Conservation (phyloP, 352 stramenopile genomes). For the Globisporangium irregulare region DNA sequence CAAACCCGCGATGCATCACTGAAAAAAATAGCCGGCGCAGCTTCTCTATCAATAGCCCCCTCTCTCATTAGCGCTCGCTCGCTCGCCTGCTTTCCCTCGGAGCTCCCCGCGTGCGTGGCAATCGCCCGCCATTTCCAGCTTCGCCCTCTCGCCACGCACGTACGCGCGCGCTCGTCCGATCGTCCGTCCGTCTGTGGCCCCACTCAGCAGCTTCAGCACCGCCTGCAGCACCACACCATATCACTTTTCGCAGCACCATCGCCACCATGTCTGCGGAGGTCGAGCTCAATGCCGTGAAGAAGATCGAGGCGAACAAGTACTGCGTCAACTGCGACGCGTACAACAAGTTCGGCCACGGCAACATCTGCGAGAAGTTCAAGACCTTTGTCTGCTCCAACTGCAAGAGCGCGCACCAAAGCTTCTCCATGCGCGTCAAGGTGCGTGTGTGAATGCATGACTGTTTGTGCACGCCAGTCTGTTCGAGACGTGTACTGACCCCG, state of each 20-base stretch:
- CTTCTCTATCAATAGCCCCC: slow-evolving; percentile 2
- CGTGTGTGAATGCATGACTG: neutral
- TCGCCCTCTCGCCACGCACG: neutral
- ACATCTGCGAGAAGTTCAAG: slow-evolving; percentile 91
- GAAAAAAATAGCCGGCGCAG: neutral
- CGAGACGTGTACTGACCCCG: neutral
- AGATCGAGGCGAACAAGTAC: slow-evolving; percentile 79
- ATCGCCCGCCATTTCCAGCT: slow-evolving; percentile 8
- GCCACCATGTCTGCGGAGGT: slow-evolving; percentile 40
- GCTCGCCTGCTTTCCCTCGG: neutral
- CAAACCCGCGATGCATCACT: neutral
- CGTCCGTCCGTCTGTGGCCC: neutral
- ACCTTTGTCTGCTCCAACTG: slow-evolving; percentile 95
- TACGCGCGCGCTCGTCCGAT: neutral
- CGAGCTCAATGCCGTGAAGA: slow-evolving; percentile 79
- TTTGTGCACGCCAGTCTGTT: neutral
- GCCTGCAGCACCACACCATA: neutral
- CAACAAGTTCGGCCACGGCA: slow-evolving; percentile 91
- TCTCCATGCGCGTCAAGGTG: slow-evolving; percentile 93
- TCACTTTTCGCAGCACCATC: neutral
- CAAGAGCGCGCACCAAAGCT: slow-evolving; percentile 94
- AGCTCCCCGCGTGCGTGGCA: slow-evolving; percentile 4
- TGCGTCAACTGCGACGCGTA: slow-evolving; percentile 84
- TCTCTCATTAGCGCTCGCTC: slow-evolving; percentile 3
- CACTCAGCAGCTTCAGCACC: neutral